Percentiles rank a stretch among this genome's conserved stretches.
Conservation (phyloP, 768 basidiomycete species). For the Russula virescens region DNA sequence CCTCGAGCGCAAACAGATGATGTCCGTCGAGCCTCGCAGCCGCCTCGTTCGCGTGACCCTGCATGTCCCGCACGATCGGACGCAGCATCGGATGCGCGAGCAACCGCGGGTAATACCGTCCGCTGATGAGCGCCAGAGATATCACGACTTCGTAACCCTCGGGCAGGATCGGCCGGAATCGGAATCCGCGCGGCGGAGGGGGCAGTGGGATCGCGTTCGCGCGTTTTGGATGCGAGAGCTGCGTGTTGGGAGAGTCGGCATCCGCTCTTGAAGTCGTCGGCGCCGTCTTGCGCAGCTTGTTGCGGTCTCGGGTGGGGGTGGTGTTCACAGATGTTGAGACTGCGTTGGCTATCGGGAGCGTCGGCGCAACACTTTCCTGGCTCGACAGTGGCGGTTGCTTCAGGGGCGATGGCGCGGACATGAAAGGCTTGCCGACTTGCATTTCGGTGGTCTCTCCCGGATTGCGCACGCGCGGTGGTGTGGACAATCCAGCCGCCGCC, state of each 20-base stretch:
- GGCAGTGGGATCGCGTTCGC: slow-evolving; percentile 45
- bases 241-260: slow-evolving; percentile 24
- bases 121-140: slow-evolving; percentile 65
- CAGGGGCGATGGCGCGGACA: slow-evolving; percentile 32
- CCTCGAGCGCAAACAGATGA: slow-evolving; percentile 68
- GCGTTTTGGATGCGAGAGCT: slow-evolving; percentile 36
- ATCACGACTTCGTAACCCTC: slow-evolving; percentile 59
- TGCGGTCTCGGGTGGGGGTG: background rate
- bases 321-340: slow-evolving; percentile 19
- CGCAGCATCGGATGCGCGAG: slow-evolving; percentile 58
- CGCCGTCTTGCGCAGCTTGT: background rate
- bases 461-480: background rate
- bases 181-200: slow-evolving; percentile 57
- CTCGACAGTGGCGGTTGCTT: slow-evolving; percentile 31
- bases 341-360: background rate
- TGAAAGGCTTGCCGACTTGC: slow-evolving; percentile 26
- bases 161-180: slow-evolving; percentile 61
- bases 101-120: slow-evolving; percentile 75
- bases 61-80: slow-evolving; percentile 34
- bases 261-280: slow-evolving; percentile 26
- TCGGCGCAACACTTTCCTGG: slow-evolving; percentile 25
- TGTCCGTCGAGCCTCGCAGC: slow-evolving; percentile 34
- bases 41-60: slow-evolving; percentile 32
- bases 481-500: slow-evolving; percentile 10
- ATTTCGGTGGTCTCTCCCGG: slow-evolving; percentile 14